phyloP scores from a whole-genome alignment of 257 asterid genomes.

The Solanum appendiculatum region DNA sequence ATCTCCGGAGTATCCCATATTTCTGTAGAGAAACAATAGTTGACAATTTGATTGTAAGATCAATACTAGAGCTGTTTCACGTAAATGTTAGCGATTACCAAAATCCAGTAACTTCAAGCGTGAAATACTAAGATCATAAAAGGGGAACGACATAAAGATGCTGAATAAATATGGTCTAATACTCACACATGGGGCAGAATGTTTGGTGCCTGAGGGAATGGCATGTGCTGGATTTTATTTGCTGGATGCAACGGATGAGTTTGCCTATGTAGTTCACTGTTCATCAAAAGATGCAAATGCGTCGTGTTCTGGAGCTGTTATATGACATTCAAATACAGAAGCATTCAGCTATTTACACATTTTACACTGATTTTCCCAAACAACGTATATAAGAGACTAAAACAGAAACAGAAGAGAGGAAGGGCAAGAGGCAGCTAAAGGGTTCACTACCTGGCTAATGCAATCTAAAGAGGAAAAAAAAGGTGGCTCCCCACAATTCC shows the following conservation, averaged over 20 bases:
- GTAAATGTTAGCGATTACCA: not conserved
- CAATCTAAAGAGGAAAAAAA: too few species aligned
- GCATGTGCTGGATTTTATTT: constrained; percentile 40
- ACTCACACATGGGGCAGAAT: constrained; percentile 43
- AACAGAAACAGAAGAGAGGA: not conserved
- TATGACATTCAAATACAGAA: not conserved
- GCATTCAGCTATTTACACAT: not conserved
- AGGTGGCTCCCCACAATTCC: constrained; percentile 34
- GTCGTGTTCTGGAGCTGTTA: constrained; percentile 39
- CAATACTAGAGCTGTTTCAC: not conserved
- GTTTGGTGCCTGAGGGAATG: constrained; percentile 38
- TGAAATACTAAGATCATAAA: not conserved
- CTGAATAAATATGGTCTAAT: not conserved
- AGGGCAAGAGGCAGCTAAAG: too few species aligned
- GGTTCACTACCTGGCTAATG: too few species aligned
- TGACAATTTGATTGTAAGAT: not conserved
- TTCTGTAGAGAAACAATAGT: constrained; percentile 23
- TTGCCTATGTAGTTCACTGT: constrained; percentile 37
- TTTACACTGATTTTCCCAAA: not conserved
- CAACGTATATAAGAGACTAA: not conserved
- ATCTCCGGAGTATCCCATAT: constrained; percentile 37
- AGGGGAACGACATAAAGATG: not conserved
- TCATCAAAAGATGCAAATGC: constrained; percentile 29
- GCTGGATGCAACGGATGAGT: constrained; percentile 44
- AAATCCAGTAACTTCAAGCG: not conserved